A percentile compares a stretch with the other conserved stretches of the same genome.
Conservation (phyloP, 345 rosid genomes). For the Garcia nutans region DNA sequence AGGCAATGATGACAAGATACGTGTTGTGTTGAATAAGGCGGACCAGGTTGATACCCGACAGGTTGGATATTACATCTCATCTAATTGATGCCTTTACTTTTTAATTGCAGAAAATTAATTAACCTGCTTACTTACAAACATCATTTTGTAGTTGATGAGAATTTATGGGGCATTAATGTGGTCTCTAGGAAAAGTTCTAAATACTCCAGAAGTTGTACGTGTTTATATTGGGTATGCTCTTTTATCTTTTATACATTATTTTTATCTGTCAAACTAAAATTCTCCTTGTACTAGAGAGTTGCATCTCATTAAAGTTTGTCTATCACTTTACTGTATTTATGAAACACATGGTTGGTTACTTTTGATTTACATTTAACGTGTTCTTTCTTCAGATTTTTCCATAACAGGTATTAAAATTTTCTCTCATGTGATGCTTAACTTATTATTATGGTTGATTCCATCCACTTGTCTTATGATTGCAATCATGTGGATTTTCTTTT, state of each 20-base stretch:
- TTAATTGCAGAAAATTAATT: background rate
- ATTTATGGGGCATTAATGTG: slow-evolving; percentile 32
- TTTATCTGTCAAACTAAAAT: background rate
- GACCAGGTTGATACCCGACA: slow-evolving; percentile 31
- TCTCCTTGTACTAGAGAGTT: background rate
- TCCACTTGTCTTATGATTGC: background rate
- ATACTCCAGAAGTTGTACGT: slow-evolving; percentile 28
- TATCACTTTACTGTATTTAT: too few species aligned
- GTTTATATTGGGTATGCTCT: slow-evolving; percentile 28
- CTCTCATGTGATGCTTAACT: background rate
- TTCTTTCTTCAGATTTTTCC: background rate
- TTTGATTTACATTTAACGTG: background rate
- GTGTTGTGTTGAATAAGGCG: slow-evolving; percentile 31
- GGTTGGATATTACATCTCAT: slow-evolving; percentile 1
- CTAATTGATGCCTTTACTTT: background rate
- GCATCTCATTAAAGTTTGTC: background rate
- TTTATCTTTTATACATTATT: background rate
- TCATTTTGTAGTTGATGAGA: slow-evolving; percentile 27
- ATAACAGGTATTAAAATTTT: background rate
- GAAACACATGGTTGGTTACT: too few species aligned
- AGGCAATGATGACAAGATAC: slow-evolving; percentile 30
- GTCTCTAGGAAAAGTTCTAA: slow-evolving; percentile 33
- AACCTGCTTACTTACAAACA: background rate
- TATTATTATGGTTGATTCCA: background rate
- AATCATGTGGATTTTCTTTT: background rate